phyloP scores from a whole-genome alignment of 352 stramenopile species.

The Phytopythium boreale region DNA sequence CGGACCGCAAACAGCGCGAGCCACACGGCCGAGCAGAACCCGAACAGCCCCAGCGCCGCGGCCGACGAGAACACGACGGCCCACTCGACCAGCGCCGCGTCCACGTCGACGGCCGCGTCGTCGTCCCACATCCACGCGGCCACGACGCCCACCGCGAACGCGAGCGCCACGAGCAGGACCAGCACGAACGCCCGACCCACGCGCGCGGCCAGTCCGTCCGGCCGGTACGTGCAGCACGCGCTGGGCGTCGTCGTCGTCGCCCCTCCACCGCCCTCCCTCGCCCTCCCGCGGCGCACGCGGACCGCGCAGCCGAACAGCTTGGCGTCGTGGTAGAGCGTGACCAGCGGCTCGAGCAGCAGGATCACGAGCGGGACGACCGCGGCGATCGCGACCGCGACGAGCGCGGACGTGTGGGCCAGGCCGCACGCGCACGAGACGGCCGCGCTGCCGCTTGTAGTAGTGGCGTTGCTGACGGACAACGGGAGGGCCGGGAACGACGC shows the following conservation, averaged over 20 bases:
- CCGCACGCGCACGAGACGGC: slow-evolving; percentile 48
- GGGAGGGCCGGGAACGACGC: background rate
- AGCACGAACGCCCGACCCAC: slow-evolving; percentile 32
- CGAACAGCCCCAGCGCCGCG: slow-evolving; percentile 37
- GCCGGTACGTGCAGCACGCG: background rate
- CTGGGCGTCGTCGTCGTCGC: too few species aligned
- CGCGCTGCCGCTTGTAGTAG: slow-evolving; percentile 39
- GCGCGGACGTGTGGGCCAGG: slow-evolving; percentile 33
- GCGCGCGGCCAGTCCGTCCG: slow-evolving; percentile 1
- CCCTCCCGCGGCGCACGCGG: background rate
- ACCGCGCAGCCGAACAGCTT: slow-evolving; percentile 29
- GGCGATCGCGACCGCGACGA: slow-evolving; percentile 39
- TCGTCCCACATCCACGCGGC: slow-evolving; percentile 20
- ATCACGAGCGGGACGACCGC: slow-evolving; percentile 31
- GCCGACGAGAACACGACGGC: slow-evolving; percentile 41
- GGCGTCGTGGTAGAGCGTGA: slow-evolving; percentile 59
- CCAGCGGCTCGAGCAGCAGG: slow-evolving; percentile 45
- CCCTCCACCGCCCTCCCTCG: background rate
- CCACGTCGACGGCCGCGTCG: slow-evolving; percentile 7
- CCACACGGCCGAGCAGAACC: slow-evolving; percentile 37
- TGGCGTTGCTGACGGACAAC: slow-evolving; percentile 6
- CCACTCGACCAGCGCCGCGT: slow-evolving; percentile 46
- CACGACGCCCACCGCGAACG: slow-evolving; percentile 34
- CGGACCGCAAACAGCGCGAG: slow-evolving; percentile 41
- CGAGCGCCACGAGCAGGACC: slow-evolving; percentile 24